phyloP scores from a whole-genome alignment of 1,284 basidiomycete species.

The Cutaneotrichosporon sp. region DNA sequence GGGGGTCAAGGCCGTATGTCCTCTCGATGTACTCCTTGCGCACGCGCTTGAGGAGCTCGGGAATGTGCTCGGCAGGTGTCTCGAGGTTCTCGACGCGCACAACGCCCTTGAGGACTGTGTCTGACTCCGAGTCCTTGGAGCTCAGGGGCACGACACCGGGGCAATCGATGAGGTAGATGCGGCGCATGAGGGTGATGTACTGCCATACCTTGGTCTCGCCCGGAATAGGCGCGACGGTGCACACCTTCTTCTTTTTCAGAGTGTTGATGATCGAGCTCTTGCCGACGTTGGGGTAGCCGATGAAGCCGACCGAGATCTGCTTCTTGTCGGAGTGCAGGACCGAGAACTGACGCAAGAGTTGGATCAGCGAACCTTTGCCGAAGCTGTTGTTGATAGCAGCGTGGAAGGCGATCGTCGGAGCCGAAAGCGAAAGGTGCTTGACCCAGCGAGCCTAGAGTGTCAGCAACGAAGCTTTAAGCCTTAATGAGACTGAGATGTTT shows the following conservation, averaged over 20 bases:
- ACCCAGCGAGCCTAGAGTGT: constrained; percentile 81
- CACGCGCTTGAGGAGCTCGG: constrained; percentile 78
- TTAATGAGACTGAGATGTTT: constrained; percentile 16
- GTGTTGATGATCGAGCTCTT: constrained; percentile 99
- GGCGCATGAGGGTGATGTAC: constrained; percentile 92
- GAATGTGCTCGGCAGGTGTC: constrained; percentile 90
- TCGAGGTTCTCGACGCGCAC: constrained; percentile 93
- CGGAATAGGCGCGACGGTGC: constrained; percentile 92
- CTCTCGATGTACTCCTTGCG: constrained; percentile 88
- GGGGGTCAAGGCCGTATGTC: constrained; percentile 70
- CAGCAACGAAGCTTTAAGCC: constrained; percentile 12
- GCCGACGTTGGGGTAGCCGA: constrained; percentile 98
- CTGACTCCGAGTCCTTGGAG: constrained; percentile 80
- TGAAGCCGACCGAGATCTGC: constrained; percentile 96
- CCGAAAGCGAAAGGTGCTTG: constrained; percentile 87
- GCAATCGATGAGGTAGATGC: constrained; percentile 99
- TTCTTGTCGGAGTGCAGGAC: constrained; percentile 98
- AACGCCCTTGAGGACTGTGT: constrained; percentile 93
- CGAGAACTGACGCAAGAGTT: constrained; percentile 93
- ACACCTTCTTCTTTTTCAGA: constrained; percentile 96
- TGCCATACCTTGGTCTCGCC: constrained; percentile 99
- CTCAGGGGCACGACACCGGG: constrained; percentile 96
- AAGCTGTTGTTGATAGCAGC: constrained; percentile 99
- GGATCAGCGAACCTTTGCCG: constrained; percentile 95
- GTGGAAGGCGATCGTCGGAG: constrained; percentile 96